Evolutionary conservation across 768 basidiomycete genomes (phyloP), one percentile per base, ranked within the genome.

Genomic region (Trametopsis cervina): DNA sequence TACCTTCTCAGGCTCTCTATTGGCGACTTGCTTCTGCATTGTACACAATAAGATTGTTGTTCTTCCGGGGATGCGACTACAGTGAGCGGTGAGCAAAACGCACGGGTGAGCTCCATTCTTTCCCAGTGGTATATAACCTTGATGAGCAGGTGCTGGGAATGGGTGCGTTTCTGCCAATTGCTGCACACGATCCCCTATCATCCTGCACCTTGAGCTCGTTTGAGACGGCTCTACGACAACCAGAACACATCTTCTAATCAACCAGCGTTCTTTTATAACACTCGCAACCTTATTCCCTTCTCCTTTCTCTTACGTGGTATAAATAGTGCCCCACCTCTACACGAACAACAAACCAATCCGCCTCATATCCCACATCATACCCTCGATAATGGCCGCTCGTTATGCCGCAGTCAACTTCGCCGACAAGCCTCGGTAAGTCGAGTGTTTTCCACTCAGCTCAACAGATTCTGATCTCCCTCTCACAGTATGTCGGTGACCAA

Each of bases 401-500:
- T 52, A 45, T 43, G 24, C 45, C 23, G 38, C 49, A 27, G 50
- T 55, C 44, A 47, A 40, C 6, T 52, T 55, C 29, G 47, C 40
- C 11, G 56, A 59, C 42, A 54, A 52, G 38, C 45, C 56, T 51
- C 56, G 54, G 58, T 60, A 44, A 27, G 58, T 47, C 9, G 4
- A 21, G 7, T 7, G n/a, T 42, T 23, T 39, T 6, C 13, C 11
- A 9, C 24, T 3, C n/a, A 13, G 20, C n/a, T 9, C 13, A 21
- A 20, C 18, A 1, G 10, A 26, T 13, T 13, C 36, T 22, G n/a
- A 40, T 25, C 10, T 24, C 17, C 15, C 24, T n/a, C n/a, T 2
- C 35, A 1, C 35, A 62, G 61, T 37, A 45, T 58, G 36, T 67
- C 76, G 3, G 65, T 63, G 53, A 63, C 70, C 11, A 80, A 77